phyloP scores from a whole-genome alignment of 148 eudicot species.

The Euryodendron excelsum region DNA sequence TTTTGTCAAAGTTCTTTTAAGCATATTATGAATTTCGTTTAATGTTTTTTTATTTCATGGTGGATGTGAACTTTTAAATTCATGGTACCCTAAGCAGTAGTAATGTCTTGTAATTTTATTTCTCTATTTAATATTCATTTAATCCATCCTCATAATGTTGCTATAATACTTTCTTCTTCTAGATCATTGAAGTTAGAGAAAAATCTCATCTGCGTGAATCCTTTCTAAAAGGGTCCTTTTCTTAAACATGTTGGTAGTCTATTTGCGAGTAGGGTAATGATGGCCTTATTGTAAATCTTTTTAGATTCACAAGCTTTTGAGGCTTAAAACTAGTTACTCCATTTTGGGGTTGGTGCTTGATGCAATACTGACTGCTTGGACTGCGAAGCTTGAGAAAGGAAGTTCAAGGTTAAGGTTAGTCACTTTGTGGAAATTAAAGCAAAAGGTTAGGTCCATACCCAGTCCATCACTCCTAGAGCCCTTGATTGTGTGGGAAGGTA shows the following conservation, averaged over 20 bases:
- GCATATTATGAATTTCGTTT: neutral
- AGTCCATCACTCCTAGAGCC: neutral
- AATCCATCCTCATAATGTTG: neutral
- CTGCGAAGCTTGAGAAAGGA: neutral
- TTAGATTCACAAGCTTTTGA: neutral
- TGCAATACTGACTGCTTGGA: neutral
- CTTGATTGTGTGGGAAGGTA: neutral
- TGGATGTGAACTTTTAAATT: neutral
- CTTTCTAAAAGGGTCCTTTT: neutral
- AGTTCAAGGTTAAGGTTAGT: neutral
- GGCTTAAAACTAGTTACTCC: neutral
- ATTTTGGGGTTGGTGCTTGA: neutral
- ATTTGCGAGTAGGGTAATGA: neutral
- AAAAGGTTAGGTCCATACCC: neutral
- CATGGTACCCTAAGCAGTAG: neutral
- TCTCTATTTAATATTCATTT: neutral
- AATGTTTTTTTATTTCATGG: neutral
- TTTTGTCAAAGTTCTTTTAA: neutral
- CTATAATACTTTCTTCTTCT: neutral
- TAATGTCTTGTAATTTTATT: neutral
- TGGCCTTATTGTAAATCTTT: neutral
- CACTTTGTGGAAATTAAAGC: neutral
- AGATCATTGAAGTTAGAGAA: neutral
- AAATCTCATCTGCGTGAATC: neutral
- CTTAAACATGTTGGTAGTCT: neutral